Evolutionary conservation across 2,329 filamentous ascomycete species (phyloP).

Genomic region (Exophiala alcalophila): DNA sequence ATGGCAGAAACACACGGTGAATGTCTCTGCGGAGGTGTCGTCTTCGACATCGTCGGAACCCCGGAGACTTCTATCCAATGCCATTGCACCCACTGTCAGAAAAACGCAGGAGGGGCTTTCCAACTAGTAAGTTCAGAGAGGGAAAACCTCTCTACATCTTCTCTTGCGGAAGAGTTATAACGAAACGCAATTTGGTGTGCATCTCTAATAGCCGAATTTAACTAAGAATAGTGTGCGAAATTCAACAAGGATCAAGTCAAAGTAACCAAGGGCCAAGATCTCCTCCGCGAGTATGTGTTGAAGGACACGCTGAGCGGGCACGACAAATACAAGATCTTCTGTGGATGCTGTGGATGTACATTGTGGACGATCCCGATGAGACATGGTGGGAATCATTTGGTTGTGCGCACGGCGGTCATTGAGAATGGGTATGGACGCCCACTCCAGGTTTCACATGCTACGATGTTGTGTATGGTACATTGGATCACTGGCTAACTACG

Average conservation of each 20-base stretch:
- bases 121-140: conserved; percentile 1
- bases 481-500: no score
- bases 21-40: conserved; percentile 4
- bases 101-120: conserved; percentile 1
- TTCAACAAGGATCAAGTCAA: not conserved
- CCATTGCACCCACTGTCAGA: conserved; percentile 2
- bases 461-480: no score
- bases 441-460: no score
- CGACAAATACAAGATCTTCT: conserved; percentile 5
- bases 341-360: conserved; percentile 9
- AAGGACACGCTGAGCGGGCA: conserved; percentile 2
- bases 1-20: no score
- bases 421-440: conserved; percentile 4
- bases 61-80: conserved; percentile 1
- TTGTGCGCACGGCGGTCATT: conserved; percentile 3
- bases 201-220: not conserved
- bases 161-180: no score
- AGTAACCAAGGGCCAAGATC: not conserved
- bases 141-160: not conserved
- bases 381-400: conserved; percentile 2
- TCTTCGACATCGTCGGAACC: not conserved
- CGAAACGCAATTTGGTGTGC: no score
- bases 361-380: conserved; percentile 14
- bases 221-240: conserved; percentile 3
- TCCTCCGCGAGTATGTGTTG: conserved; percentile 1